Evolutionary conservation across 139 green algal genomes (phyloP).

Genomic region (Edaphochlamys debaryana): DNA sequence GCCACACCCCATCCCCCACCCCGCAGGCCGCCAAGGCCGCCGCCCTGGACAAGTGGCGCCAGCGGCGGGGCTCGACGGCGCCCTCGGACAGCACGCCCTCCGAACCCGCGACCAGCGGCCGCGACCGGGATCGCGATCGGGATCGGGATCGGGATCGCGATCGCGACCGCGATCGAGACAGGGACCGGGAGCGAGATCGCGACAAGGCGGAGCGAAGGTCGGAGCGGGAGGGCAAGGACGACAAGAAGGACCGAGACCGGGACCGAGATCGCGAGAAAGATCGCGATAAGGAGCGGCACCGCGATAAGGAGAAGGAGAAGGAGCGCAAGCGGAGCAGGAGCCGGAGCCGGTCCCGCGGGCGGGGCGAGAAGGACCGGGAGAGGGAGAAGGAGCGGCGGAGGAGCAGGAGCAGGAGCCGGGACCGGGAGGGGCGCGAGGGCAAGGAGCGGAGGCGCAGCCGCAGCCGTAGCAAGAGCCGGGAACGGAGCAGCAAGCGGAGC

Average conservation of each 20-base stretch:
- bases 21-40: slow-evolving; percentile 30
- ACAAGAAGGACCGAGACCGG: slow-evolving; percentile 18
- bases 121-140: not conserved
- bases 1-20: not conserved
- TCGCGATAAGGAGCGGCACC: slow-evolving; percentile 1
- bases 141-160: slow-evolving; percentile 11
- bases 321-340: slow-evolving; percentile 2
- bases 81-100: not conserved
- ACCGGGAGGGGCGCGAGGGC: not conserved
- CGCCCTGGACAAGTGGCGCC: slow-evolving; percentile 17
- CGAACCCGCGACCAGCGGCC: slow-evolving; percentile 20
- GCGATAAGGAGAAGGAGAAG: not conserved
- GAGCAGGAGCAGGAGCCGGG: slow-evolving; percentile 8
- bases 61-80: not conserved
- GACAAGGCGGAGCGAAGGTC: slow-evolving; percentile 9
- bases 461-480: not conserved
- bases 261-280: slow-evolving; percentile 6
- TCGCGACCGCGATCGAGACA: slow-evolving; percentile 26
- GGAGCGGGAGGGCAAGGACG: slow-evolving; percentile 28
- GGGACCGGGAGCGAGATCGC: slow-evolving; percentile 25
- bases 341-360: not conserved
- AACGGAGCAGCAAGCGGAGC: not conserved
- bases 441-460: not conserved
- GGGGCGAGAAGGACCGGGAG: not conserved
- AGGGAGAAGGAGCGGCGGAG: not conserved